phyloP scores from a whole-genome alignment of 2,329 filamentous ascomycete genomes.

The Nothophaeocryptopus gaeumannii region DNA sequence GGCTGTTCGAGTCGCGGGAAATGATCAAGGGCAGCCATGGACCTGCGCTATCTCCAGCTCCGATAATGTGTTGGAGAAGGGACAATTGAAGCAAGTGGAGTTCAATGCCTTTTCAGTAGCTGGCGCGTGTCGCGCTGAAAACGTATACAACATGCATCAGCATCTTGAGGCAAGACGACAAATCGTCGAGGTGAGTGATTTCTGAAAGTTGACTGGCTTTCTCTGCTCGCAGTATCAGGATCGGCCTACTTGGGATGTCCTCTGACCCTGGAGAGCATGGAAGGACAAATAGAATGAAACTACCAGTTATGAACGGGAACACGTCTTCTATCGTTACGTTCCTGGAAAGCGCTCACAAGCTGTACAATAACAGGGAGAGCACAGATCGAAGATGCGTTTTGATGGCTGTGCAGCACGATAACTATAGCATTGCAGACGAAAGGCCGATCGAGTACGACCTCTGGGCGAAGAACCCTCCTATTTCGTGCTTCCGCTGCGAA shows the following conservation, averaged over 20 bases:
- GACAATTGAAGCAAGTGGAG: constrained; percentile 45
- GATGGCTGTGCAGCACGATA: constrained; percentile 45
- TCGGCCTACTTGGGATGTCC: too few relatives aligned
- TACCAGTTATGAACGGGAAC: too few relatives aligned
- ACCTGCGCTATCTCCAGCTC: constrained; percentile 43
- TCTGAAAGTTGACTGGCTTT: too few relatives aligned
- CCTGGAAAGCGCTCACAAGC: too few relatives aligned
- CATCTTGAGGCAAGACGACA: constrained; percentile 26
- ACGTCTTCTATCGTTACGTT: too few relatives aligned
- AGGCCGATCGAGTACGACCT: constrained; percentile 46
- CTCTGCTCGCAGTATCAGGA: too few relatives aligned
- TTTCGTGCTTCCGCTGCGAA: constrained; percentile 39
- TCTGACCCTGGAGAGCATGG: too few relatives aligned
- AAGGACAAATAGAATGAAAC: too few relatives aligned
- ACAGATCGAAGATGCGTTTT: constrained; percentile 34
- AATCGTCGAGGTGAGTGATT: too few relatives aligned
- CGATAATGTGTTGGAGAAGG: constrained; percentile 44
- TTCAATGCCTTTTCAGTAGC: constrained; percentile 47
- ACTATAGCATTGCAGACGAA: constrained; percentile 48
- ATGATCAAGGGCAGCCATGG: constrained; percentile 36
- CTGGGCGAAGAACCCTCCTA: constrained; percentile 30
- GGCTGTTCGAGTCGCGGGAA: constrained; percentile 40
- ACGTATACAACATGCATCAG: constrained; percentile 43
- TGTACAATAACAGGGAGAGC: too few relatives aligned
- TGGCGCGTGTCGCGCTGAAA: constrained; percentile 42